Evolutionary conservation across 768 basidiomycete species (phyloP), one percentile per base, ranked within the genome.

Genomic region (Pleurotus citrinopileatus): DNA sequence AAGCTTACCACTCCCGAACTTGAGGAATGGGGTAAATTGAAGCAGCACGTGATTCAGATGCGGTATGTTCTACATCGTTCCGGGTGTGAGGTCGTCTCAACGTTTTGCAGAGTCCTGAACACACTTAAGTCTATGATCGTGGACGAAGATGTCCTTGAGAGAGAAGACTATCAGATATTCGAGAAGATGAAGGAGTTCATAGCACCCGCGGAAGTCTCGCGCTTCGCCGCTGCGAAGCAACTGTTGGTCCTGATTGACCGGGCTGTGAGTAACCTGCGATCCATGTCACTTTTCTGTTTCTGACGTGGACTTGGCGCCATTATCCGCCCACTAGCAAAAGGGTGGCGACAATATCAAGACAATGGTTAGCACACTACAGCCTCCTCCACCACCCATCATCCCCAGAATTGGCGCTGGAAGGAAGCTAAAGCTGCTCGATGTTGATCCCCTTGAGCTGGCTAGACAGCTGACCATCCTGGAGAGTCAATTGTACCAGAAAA

Each of bases 391-490:
- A 9, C 79, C 94, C 2, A 85, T 96, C 53, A 51, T 85, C 7
- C 94, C 94, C 1, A 89, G 83, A 67, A 71, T 77, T 34, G 75
- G 70, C 55, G 15, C 48, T 20, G 48, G 48, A 34, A 86, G 83
- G 72, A 88, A 84, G 68, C 68, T 95, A 56, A 93, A 91, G 58
- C 73, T 98, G 9, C 70, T 83, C 19, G 96, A 98, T 63, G 81
- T 98, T 45, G 90, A 96, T 59, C 78, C 94, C 1, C 69, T 94
- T 53, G 96, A 98, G 69, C 68, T 98, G 15, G 96, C 95, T 0
- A 80, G 96, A 25, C 96, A 98, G 66, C 71, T 98, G 57, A 98
- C 96, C 1, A 85, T 97, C 55, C 78, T 95, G 74, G 96, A 98
- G 69, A 89, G 87, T 59, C 75, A 80, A 43, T 71, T 95, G 37